phyloP scores from a whole-genome alignment of 108 stramenopile species.

The Seminavis robusta region DNA sequence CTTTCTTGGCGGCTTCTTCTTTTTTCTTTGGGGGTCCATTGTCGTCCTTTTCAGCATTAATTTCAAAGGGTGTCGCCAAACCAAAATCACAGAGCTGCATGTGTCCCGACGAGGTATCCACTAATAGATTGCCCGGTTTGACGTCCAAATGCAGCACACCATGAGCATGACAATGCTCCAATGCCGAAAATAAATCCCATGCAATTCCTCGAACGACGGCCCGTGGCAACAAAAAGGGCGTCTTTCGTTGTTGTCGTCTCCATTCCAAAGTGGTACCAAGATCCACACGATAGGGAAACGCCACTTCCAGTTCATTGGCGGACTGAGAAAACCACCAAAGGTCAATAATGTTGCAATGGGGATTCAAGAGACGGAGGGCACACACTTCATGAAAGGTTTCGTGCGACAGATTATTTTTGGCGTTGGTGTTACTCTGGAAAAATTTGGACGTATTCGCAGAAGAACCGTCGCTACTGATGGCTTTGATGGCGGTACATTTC shows the following conservation, averaged over 20 bases:
- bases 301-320: no score
- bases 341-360: no score
- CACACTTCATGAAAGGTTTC: no score
- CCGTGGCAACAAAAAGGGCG: conserved; percentile 25
- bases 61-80: conserved; percentile 38
- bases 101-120: conserved; percentile 36
- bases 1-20: conserved; percentile 6
- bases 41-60: not conserved
- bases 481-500: no score
- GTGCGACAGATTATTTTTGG: no score
- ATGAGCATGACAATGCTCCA: conserved; percentile 86
- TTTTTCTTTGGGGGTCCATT: not conserved
- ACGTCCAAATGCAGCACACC: conserved; percentile 93
- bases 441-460: no score
- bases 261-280: conserved; percentile 47
- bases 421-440: no score
- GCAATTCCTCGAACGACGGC: conserved; percentile 41
- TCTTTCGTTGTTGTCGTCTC: conserved; percentile 32
- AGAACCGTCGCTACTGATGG: no score
- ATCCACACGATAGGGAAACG: no score
- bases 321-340: no score
- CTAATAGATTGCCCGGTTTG: conserved; percentile 88
- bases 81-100: conserved; percentile 83
- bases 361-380: no score
- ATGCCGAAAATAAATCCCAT: conserved; percentile 62